phyloP scores from a whole-genome alignment of 2,329 filamentous ascomycete genomes.

The Trichoderma aggressivum region DNA sequence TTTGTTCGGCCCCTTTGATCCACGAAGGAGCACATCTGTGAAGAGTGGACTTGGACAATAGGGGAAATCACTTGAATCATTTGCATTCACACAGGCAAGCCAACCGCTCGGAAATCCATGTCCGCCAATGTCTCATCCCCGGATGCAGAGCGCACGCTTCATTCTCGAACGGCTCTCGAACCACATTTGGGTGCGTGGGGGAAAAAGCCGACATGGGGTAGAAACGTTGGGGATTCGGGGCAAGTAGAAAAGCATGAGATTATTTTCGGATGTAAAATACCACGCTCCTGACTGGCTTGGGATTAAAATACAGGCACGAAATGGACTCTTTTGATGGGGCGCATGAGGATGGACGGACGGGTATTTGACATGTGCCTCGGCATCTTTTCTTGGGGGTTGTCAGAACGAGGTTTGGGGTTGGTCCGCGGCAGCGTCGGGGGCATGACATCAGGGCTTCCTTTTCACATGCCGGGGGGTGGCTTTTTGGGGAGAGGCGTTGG shows the following conservation, averaged over 20 bases:
- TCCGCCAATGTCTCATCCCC: background rate
- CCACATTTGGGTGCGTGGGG: background rate
- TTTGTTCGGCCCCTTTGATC: background rate
- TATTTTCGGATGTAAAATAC: background rate
- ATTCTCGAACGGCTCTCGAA: background rate
- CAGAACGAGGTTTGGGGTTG: background rate
- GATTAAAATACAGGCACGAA: background rate
- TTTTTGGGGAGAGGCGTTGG: background rate
- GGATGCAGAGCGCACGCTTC: background rate
- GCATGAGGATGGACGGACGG: background rate
- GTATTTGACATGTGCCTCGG: slow-evolving; percentile 9
- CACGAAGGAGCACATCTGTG: background rate
- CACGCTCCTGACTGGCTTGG: background rate
- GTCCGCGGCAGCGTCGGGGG: slow-evolving; percentile 4
- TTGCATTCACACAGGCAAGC: background rate
- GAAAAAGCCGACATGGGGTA: background rate
- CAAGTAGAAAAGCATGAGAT: background rate
- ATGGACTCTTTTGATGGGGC: background rate
- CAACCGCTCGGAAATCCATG: background rate
- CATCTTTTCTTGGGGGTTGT: background rate
- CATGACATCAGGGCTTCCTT: slow-evolving; percentile 17
- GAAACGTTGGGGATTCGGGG: background rate
- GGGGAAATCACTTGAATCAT: background rate
- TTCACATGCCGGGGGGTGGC: slow-evolving; percentile 9
- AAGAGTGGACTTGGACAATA: background rate